These are phyloP conservation scores for Penicillium expansum DNA, from an alignment of 2,329 filamentous ascomycete genomes.

Conservation along the genomic window DNA sequence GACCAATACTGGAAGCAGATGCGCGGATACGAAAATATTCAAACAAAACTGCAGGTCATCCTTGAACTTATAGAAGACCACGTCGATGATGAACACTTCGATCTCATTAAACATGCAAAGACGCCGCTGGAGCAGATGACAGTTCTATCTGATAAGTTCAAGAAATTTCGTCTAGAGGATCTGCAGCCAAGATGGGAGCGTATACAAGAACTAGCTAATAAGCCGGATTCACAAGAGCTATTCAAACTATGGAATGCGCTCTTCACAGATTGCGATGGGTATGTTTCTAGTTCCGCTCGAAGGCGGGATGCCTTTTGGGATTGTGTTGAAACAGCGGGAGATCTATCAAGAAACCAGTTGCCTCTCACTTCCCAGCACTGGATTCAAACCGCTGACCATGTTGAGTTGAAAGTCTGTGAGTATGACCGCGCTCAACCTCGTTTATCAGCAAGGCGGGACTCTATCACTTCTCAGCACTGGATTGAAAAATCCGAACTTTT, in stretches of 20 bases:
- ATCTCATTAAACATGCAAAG: neutral
- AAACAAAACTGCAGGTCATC: neutral
- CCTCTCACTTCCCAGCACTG: neutral
- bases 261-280: neutral
- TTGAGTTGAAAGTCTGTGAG: too few species aligned
- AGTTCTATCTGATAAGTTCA: neutral
- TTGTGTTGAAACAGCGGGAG: neutral
- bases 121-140: neutral
- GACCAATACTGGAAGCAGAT: neutral
- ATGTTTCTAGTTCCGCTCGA: neutral
- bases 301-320: neutral
- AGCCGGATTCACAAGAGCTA: neutral
- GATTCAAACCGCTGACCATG: neutral
- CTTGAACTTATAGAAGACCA: neutral
- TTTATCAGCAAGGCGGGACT: neutral
- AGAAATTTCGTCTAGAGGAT: neutral
- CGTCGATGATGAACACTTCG: neutral
- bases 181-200: neutral
- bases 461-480: neutral
- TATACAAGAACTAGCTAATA: neutral
- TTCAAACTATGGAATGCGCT: neutral
- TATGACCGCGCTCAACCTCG: neutral
- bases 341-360: neutral
- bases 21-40: neutral
- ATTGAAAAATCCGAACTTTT: neutral